Base-by-base conservation (phyloP, 352 stramenopile species). In the Aphanomyces astaci region DNA sequence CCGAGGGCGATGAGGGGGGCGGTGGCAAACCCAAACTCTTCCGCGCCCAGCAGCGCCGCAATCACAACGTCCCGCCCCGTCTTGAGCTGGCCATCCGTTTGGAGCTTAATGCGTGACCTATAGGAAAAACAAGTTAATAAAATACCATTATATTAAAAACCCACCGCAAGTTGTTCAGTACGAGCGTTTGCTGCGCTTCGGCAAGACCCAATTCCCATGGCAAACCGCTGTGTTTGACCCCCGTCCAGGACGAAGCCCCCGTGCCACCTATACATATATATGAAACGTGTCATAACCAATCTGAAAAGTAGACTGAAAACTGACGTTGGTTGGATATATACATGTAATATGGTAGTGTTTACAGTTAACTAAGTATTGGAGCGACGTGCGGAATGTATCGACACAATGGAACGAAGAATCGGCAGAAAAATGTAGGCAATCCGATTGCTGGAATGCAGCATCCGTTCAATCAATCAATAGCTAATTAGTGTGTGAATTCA, bases 11-110 rank as follows among this genome's bases (percentile, higher is more conserved):
- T 98, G 15, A 98, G 77, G 28, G 94, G 94, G 63, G 87, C 92
- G 13, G 94, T 98, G 9, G 89, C 88, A 72, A 98, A 98, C n/a
- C 92, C 95, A 63, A 90, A 98, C 81, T 98, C 95, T 78, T 98
- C 95, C 51, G 95, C 95, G 71, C 95, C 95, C 57, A 98, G 81
- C 57, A 98, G 77, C 68, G 89, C 94, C 40, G 94, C 94, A 71
- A 98, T 96, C 17, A 90, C 90, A 30, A 98, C 90, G 82, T 98
- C 93, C 30, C 95, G 86, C 40, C 94, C 81, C 27, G 83, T 96
- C 77, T 98, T 98, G 7, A 98, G 71, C 76, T 98, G 94, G 40
- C 95, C 95, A 72, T 98, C 95, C 5, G 95, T 98, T 78, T 98
- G 95, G 54, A 98, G 75, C 62, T 93, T 94, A 19, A 98, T 84